Evolutionary conservation across 2,329 filamentous ascomycete genomes (phyloP).

Genomic region (Alternaria solani): DNA sequence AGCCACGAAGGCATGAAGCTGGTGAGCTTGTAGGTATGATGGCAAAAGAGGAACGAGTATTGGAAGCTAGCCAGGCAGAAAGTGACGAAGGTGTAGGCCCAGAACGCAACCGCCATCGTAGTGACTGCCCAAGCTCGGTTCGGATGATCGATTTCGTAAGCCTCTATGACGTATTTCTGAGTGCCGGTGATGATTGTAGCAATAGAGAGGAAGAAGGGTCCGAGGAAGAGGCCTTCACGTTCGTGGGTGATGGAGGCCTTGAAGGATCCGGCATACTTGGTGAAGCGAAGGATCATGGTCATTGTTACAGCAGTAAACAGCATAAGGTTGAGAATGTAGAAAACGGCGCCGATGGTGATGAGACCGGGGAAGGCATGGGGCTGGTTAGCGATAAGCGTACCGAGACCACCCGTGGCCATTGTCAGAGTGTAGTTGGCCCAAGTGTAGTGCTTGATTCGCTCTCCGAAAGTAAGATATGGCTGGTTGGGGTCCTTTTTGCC

Average conservation of each 20-base stretch:
- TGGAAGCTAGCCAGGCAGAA: slow-evolving; percentile 53
- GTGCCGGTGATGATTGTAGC: slow-evolving; percentile 55
- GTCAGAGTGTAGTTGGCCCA: slow-evolving; percentile 60
- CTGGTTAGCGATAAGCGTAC: slow-evolving; percentile 54
- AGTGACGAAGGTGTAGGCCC: slow-evolving; percentile 54
- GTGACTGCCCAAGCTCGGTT: slow-evolving; percentile 54
- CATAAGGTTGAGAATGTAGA: slow-evolving; percentile 61
- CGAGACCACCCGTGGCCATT: slow-evolving; percentile 59
- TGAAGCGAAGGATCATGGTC: slow-evolving; percentile 55
- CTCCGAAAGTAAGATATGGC: slow-evolving; percentile 37
- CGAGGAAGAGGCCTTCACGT: slow-evolving; percentile 60
- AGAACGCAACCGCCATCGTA: slow-evolving; percentile 53
- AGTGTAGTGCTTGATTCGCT: slow-evolving; percentile 53
- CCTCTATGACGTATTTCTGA: slow-evolving; percentile 47
- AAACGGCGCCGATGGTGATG: slow-evolving; percentile 59
- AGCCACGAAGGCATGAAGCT: slow-evolving; percentile 80
- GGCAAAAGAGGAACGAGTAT: slow-evolving; percentile 72
- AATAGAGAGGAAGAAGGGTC: slow-evolving; percentile 53
- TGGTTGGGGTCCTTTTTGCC: slow-evolving; percentile 46
- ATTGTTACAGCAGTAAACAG: slow-evolving; percentile 51
- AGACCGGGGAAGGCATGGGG: slow-evolving; percentile 60
- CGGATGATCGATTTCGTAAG: slow-evolving; percentile 47
- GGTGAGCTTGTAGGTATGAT: slow-evolving; percentile 65
- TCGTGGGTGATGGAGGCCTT: slow-evolving; percentile 58
- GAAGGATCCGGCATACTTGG: slow-evolving; percentile 55